A percentile compares a stretch with the other conserved stretches of the same genome.
These are phyloP conservation scores for Trichoderma virens DNA, from an alignment of 495 filamentous ascomycete species.

Conservation along the genomic window DNA sequence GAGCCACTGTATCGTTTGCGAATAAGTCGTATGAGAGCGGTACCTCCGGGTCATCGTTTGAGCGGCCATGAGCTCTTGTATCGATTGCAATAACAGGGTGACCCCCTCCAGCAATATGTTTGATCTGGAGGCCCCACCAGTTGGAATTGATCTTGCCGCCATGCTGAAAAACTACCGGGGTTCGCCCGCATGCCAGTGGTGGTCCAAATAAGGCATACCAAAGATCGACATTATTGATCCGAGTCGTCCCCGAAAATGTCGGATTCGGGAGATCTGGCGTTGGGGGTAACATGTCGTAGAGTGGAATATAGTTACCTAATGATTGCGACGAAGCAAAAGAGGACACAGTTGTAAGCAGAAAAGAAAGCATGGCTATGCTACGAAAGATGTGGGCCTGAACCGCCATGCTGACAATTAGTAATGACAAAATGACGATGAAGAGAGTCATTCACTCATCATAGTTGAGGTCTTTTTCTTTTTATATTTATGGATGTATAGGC, in stretches of 20 bases:
- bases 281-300: background rate
- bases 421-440: too few species aligned
- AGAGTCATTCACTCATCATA: too few species aligned
- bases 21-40: background rate
- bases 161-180: background rate
- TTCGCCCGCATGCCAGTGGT: background rate
- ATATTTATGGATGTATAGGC: too few species aligned
- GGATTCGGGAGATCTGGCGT: background rate
- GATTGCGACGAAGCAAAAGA: too few species aligned
- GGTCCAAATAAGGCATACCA: background rate
- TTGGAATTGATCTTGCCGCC: conserved; percentile 6
- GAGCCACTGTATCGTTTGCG: background rate
- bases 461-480: too few species aligned
- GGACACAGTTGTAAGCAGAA: too few species aligned
- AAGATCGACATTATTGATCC: background rate
- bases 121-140: conserved; percentile 2
- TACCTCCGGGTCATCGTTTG: background rate
- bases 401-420: too few species aligned
- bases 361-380: too few species aligned
- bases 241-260: background rate
- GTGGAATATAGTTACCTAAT: too few species aligned
- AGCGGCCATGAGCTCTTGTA: background rate
- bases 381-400: too few species aligned
- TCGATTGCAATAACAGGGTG: background rate
- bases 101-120: background rate